Conservation (phyloP, 2,329 filamentous ascomycete genomes). For the Cladosporium velox region DNA sequence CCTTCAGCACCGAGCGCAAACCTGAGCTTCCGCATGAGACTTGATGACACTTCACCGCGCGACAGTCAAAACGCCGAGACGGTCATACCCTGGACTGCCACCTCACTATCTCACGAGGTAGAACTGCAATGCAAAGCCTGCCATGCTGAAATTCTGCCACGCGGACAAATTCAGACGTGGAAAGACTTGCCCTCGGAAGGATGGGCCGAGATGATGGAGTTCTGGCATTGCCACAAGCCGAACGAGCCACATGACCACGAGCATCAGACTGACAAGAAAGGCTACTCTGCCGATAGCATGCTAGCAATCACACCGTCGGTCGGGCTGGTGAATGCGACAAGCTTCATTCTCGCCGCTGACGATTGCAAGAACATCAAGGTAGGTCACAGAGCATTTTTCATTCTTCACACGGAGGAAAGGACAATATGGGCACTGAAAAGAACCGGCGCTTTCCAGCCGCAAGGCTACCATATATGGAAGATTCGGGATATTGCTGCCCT, state of each 20-base stretch:
- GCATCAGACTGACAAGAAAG: slow-evolving; percentile 56
- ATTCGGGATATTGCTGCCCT: slow-evolving; percentile 41
- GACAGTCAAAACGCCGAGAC: slow-evolving; percentile 27
- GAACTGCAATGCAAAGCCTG: slow-evolving; percentile 36
- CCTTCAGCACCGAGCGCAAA: slow-evolving; percentile 52
- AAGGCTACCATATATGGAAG: slow-evolving; percentile 34
- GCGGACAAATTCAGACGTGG: slow-evolving; percentile 60
- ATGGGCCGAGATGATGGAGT: slow-evolving; percentile 99
- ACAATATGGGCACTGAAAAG: slow-evolving; percentile 35
- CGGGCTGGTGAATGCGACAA: slow-evolving; percentile 79
- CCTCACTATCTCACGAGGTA: slow-evolving; percentile 32
- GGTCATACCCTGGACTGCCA: slow-evolving; percentile 49
- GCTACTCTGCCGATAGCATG: slow-evolving; percentile 79
- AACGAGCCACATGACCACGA: slow-evolving; percentile 56
- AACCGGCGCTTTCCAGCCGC: slow-evolving; percentile 39
- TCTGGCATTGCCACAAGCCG: slow-evolving; percentile 99
- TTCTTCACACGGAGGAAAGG: background rate
- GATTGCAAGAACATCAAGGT: slow-evolving; percentile 62
- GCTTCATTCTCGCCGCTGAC: slow-evolving; percentile 67
- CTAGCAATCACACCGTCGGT: slow-evolving; percentile 66
- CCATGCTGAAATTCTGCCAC: slow-evolving; percentile 29
- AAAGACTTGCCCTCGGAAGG: slow-evolving; percentile 94
- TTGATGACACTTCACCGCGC: slow-evolving; percentile 38
- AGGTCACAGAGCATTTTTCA: slow-evolving; percentile 32
- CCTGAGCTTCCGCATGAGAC: slow-evolving; percentile 56